A percentile compares a stretch with the other conserved stretches of the same genome.
phyloP scores from a whole-genome alignment of 805 yeast genomes.

The Suhomyces xylopsoci region DNA sequence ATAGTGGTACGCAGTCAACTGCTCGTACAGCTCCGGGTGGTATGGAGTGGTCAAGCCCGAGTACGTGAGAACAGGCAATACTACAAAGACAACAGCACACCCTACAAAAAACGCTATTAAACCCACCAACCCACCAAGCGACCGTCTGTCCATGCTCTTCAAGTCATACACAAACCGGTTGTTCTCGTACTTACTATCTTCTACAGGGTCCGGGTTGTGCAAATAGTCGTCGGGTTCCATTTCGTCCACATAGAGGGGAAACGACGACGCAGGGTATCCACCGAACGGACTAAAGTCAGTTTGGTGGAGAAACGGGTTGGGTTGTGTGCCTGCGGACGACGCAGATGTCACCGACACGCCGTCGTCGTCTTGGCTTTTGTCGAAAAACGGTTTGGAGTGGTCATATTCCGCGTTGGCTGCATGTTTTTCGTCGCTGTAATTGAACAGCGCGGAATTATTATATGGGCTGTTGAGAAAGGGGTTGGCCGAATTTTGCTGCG shows the following conservation, averaged over 20 bases:
- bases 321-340: slow-evolving; percentile 16
- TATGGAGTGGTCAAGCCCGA: slow-evolving; percentile 54
- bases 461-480: slow-evolving; percentile 1
- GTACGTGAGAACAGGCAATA: slow-evolving; percentile 81
- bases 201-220: slow-evolving; percentile 94
- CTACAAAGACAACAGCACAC: slow-evolving; percentile 63
- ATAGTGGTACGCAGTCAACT: slow-evolving; percentile 44
- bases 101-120: slow-evolving; percentile 57
- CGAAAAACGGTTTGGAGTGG: background rate
- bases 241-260: slow-evolving; percentile 88
- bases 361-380: background rate
- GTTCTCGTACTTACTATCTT: slow-evolving; percentile 81
- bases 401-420: background rate
- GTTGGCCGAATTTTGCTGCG: slow-evolving; percentile 2
- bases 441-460: slow-evolving; percentile 8
- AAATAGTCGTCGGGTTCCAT: slow-evolving; percentile 93
- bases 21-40: slow-evolving; percentile 34
- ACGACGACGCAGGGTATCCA: slow-evolving; percentile 90
- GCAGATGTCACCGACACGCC: slow-evolving; percentile 5
- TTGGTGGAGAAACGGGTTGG: slow-evolving; percentile 43
- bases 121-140: slow-evolving; percentile 62
- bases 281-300: slow-evolving; percentile 86
- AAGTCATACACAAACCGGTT: slow-evolving; percentile 63
- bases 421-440: background rate
- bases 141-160: slow-evolving; percentile 61